Evolutionary conservation across 73 alveolate genomes (phyloP).

Genomic region (Symbiodinium pilosum): DNA sequence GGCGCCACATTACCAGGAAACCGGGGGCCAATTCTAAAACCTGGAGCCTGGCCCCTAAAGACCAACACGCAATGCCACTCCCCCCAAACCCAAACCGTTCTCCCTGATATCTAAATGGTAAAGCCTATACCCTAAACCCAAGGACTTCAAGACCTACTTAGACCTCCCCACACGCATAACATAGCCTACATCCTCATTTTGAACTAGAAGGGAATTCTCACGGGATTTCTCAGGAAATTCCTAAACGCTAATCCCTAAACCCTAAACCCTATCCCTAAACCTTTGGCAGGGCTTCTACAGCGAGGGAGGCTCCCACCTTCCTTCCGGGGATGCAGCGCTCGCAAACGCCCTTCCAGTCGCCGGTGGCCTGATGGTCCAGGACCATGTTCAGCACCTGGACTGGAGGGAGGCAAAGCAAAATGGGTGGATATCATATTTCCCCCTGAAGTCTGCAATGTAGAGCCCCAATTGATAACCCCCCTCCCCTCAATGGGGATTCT

Average conservation of each 20-base stretch:
- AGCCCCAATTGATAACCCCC: too few species aligned
- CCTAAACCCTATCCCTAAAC: neutral
- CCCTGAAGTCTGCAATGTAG: neutral
- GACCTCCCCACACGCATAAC: too few species aligned
- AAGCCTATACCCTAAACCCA: too few species aligned
- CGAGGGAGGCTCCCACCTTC: too few species aligned
- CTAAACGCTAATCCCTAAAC: neutral
- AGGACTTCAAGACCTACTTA: too few species aligned
- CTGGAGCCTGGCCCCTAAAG: neutral
- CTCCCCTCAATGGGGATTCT: too few species aligned
- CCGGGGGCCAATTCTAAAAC: too few species aligned
- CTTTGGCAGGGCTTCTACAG: too few species aligned
- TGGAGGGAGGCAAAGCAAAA: neutral
- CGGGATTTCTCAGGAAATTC: neutral
- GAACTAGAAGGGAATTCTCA: neutral
- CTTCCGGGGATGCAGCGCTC: constrained; percentile 93
- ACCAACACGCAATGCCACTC: neutral
- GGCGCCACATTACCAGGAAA: too few species aligned
- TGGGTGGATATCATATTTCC: neutral
- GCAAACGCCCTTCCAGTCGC: constrained; percentile 83
- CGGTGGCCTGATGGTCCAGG: constrained; percentile 69
- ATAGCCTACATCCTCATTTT: too few species aligned
- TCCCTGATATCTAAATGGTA: too few species aligned
- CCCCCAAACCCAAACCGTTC: too few species aligned
- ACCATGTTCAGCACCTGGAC: constrained; percentile 97